Evolutionary conservation across 176 grass and related monocot species (phyloP), one percentile per base, ranked within the genome.

Genomic region (Raddia distichophylla): DNA sequence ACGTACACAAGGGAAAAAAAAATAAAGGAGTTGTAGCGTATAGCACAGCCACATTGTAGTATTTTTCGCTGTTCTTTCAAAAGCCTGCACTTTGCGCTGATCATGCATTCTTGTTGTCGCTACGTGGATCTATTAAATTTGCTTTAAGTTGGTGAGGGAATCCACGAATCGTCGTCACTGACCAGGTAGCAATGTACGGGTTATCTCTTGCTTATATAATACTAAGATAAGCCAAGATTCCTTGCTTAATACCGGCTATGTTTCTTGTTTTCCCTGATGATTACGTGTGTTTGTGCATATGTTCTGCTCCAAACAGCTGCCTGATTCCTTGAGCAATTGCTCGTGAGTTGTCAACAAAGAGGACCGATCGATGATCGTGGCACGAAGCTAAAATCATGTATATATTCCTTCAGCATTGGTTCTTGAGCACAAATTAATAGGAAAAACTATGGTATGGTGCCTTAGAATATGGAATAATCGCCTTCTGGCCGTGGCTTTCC

Each of bases 381-480:
- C 17, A 33, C 78, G 66, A 71, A 85, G 66, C 46, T 68, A 35
- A 89, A 55, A 80, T 70, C 70, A 16, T 54, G 50, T 60, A 80
- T 69, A 75, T 89, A 75, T 81, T 89, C 82, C 71, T n/a, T 43
- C 16, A 6, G 87, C 48, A 89, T 84, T 73, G 11, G 75, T 83
- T 82, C 79, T 9, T 16, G 7, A 50, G 71, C 71, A 6, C 16
- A 60, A 80, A 27, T 40, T 40, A 40, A 40, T 40, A 40, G 0
- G 37, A 15, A 73, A 45, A 40, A 49, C 2, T 51, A 40, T 69
- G 43, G 6, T 45, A 83, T 50, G 65, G 51, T 32, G 43, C 80
- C 17, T 18, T 13, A 50, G 52, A 57, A 32, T 53, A 78, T 43
- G 80, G 66, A 82, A 87, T 73, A 78, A 83, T 56, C 50, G 60